These are phyloP conservation scores for Viscum album DNA, from an alignment of 177 flowering plant genomes.

Conservation along the genomic window DNA sequence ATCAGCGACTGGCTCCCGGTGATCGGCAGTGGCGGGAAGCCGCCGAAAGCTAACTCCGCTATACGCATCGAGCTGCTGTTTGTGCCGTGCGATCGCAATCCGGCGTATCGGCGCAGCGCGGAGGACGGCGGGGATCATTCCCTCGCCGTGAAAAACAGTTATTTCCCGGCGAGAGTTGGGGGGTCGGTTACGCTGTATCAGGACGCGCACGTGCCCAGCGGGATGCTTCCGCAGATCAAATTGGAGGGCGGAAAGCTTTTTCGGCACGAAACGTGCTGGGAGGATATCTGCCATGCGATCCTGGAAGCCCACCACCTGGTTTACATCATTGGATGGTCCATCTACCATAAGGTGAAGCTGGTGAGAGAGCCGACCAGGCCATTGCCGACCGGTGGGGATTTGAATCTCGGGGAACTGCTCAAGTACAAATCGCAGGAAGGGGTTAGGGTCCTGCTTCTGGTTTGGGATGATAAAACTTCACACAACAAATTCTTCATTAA, in stretches of 20 bases:
- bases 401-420: conserved; percentile 6
- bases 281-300: conserved; percentile 5
- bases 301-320: conserved; percentile 2
- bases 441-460: conserved; percentile 5
- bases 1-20: conserved; percentile 1
- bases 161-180: conserved; percentile 4
- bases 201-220: conserved; percentile 5
- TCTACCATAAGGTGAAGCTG: conserved; percentile 7
- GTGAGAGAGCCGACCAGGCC: conserved; percentile 6
- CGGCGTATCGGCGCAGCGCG: background rate
- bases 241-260: background rate
- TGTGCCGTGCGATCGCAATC: background rate
- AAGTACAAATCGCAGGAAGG: conserved; percentile 8
- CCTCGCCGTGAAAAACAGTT: background rate
- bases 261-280: conserved; percentile 7
- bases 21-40: background rate
- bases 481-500: conserved; percentile 6
- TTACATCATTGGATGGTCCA: conserved; percentile 4
- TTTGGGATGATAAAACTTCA: conserved; percentile 7
- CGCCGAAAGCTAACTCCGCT: background rate
- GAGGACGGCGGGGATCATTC: background rate
- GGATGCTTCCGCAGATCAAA: conserved; percentile 1
- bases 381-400: conserved; percentile 1
- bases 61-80: background rate
- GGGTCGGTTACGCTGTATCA: conserved; percentile 2